A percentile compares a stretch with the other conserved stretches of the same genome.
phyloP scores from a whole-genome alignment of 139 green algal species.

The Tetradesmus lagerheimii region DNA sequence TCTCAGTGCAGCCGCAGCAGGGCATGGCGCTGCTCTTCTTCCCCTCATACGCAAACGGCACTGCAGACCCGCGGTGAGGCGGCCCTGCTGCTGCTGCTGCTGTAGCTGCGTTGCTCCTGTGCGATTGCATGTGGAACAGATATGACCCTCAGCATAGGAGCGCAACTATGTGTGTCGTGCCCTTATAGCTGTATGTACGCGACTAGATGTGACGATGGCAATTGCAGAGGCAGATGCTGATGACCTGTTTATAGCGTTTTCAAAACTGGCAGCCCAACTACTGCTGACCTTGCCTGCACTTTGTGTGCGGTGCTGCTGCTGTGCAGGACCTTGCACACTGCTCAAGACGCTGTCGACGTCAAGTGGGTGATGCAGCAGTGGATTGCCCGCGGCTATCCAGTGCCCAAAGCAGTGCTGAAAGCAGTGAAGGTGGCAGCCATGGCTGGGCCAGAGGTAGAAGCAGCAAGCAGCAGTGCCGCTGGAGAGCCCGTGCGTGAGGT shows the following conservation, averaged over 20 bases:
- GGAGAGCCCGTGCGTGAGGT: conserved; percentile 19
- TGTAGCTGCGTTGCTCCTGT: not conserved
- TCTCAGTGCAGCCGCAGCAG: conserved; percentile 67
- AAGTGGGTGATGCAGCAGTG: conserved; percentile 89
- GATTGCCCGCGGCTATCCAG: conserved; percentile 61
- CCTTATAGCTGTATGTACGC: too few species aligned
- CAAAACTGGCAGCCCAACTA: not conserved
- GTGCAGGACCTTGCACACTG: conserved; percentile 79
- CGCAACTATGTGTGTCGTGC: too few species aligned
- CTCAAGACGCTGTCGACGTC: conserved; percentile 65
- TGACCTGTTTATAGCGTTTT: not conserved
- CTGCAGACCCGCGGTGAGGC: conserved; percentile 51
- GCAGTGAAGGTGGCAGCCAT: conserved; percentile 40
- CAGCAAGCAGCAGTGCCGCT: not conserved
- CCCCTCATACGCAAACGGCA: conserved; percentile 75
- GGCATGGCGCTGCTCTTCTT: conserved; percentile 87
- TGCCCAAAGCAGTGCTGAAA: conserved; percentile 39
- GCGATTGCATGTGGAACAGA: too few species aligned
- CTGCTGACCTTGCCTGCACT: not conserved
- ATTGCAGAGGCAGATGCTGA: too few species aligned
- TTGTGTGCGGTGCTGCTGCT: not conserved
- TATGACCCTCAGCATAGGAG: too few species aligned
- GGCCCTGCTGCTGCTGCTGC: not conserved
- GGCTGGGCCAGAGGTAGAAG: conserved; percentile 29
- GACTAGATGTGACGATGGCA: too few species aligned